Evolutionary conservation across 805 yeast species (phyloP), one percentile per base, ranked within the genome.

Genomic region (Candida rishiriensis): DNA sequence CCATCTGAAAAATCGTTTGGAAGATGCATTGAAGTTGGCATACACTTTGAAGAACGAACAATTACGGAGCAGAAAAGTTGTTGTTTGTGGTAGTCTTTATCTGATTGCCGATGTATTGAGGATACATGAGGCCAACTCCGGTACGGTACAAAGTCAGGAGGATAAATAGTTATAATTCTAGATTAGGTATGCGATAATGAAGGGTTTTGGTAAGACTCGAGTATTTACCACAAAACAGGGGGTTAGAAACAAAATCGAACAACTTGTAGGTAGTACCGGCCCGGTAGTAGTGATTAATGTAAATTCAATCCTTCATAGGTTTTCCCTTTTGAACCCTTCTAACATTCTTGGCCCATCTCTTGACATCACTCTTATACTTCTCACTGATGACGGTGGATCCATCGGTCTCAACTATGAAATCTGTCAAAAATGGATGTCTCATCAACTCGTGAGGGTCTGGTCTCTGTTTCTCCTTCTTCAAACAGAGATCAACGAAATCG

Each of bases 361-460:
- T 63, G 13, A 66, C 57, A 35, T 56, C 60, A 10, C 49, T 36
- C 18, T 59, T 51, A 36, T 59, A 60, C 41, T 51, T 49, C 12
- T 53, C 28, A 18, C 53, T 42, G 15, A 41, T 41, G 15, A 60
- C 48, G 31, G 45, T 50, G 1, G 52, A 47, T 44, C 69, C 72
- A 44, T 69, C 73, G 6, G 73, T 73, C 10, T 46, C 44, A 8
- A 54, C 56, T 9, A 54, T 33, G 40, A 65, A 61, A 38, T 56
- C 65, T 1, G 41, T 13, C 36, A 66, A 51, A 30, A 64, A 64
- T 8, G 60, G 59, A 47, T 66, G 70, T 28, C 63, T 61, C 44
- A 85, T 66, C 21, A 93, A 65, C 37, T 85, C 88, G 52, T 77
- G 75, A 0, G 96, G 95, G 0, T 83, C 79, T 17, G 85, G 80